A percentile compares a stretch with the other conserved stretches of the same genome.
phyloP scores from a whole-genome alignment of 495 filamentous ascomycete species.

The Elasticomyces elasticus region DNA sequence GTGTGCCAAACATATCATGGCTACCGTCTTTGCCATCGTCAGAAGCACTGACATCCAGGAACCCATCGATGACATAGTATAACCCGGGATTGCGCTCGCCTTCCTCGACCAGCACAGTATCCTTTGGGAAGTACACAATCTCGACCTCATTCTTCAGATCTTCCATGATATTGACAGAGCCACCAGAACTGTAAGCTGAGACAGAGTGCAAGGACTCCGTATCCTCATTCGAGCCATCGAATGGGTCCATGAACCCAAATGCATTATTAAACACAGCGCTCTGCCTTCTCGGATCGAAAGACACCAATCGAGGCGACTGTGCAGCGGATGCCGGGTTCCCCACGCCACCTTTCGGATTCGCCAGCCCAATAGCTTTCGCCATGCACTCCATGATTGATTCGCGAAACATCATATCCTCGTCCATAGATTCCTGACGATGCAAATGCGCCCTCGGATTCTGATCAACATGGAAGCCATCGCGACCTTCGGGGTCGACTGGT shows the following conservation, averaged over 20 bases:
- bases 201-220: constrained; percentile 72
- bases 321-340: constrained; percentile 59
- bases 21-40: constrained; percentile 37
- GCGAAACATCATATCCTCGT: constrained; percentile 80
- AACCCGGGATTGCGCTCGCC: constrained; percentile 90
- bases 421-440: constrained; percentile 60
- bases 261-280: constrained; percentile 82
- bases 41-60: constrained; percentile 81
- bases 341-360: constrained; percentile 50
- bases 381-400: constrained; percentile 90
- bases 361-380: constrained; percentile 85
- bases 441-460: constrained; percentile 41
- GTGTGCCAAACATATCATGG: constrained; percentile 27
- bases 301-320: constrained; percentile 72
- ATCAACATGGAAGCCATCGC: constrained; percentile 37
- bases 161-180: constrained; percentile 47
- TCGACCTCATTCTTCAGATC: constrained; percentile 90
- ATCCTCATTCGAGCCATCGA: constrained; percentile 74
- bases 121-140: constrained; percentile 93
- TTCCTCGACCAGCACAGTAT: constrained; percentile 91
- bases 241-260: constrained; percentile 89
- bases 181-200: constrained; percentile 47
- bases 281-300: constrained; percentile 73
- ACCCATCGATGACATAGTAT: constrained; percentile 97
- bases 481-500: constrained; percentile 46